A percentile compares a stretch with the other conserved stretches of the same genome.
phyloP scores from a whole-genome alignment of 805 yeast genomes.

The Blastobotrys robertii region DNA sequence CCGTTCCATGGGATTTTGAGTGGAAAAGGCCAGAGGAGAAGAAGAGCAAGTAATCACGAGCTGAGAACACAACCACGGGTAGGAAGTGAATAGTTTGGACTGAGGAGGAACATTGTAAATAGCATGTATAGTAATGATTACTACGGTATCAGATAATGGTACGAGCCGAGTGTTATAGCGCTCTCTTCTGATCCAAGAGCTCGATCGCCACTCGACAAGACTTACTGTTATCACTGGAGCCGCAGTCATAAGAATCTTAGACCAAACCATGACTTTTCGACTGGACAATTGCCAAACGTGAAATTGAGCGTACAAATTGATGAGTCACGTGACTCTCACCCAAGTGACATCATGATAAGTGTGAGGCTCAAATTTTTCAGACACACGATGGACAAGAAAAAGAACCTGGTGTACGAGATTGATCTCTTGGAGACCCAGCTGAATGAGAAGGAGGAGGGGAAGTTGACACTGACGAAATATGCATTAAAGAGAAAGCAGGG shows the following conservation, averaged over 20 bases:
- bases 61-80: too few species aligned
- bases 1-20: constrained; percentile 60
- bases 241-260: too few species aligned
- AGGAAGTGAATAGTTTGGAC: too few species aligned
- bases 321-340: too few species aligned
- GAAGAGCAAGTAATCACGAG: constrained; percentile 2
- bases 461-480: constrained; percentile 24
- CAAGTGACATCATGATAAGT: not conserved
- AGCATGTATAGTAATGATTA: not conserved
- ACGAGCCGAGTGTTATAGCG: too few species aligned
- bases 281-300: too few species aligned
- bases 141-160: too few species aligned
- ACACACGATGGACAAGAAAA: constrained; percentile 18
- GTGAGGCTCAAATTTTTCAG: constrained; percentile 25
- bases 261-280: too few species aligned
- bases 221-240: too few species aligned
- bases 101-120: not conserved
- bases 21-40: constrained; percentile 21
- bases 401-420: constrained; percentile 28
- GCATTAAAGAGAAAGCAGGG: constrained; percentile 18
- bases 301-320: too few species aligned
- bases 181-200: too few species aligned
- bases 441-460: constrained; percentile 15
- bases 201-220: too few species aligned
- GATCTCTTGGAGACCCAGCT: constrained; percentile 29